Evolutionary conservation across 306 rosid species (phyloP).

Genomic region (Mimosa bimucronata): DNA sequence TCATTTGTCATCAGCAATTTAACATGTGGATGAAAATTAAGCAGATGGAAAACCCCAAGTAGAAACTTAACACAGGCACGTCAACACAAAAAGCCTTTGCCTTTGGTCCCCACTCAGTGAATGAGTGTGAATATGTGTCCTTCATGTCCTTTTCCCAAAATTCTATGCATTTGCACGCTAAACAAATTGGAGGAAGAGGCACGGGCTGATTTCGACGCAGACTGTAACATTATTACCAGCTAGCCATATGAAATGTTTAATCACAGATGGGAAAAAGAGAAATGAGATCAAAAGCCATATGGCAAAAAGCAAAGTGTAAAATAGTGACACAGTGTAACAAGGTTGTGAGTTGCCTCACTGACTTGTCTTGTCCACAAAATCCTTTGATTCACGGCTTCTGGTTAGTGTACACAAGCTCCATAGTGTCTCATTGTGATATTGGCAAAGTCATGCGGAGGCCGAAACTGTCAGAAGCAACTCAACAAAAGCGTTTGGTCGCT

Average conservation of each 20-base stretch:
- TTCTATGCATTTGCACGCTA: slow-evolving; percentile 30
- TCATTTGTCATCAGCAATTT: slow-evolving; percentile 35
- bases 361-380: slow-evolving; percentile 41
- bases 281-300: slow-evolving; percentile 16
- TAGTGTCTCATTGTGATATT: slow-evolving; percentile 10
- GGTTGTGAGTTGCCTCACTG: slow-evolving; percentile 23
- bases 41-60: slow-evolving; percentile 28
- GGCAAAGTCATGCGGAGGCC: neutral
- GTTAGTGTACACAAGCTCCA: neutral
- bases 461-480: slow-evolving; percentile 35
- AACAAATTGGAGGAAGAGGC: slow-evolving; percentile 9
- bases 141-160: slow-evolving; percentile 16
- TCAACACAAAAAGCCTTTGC: slow-evolving; percentile 13
- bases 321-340: slow-evolving; percentile 13
- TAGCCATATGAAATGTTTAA: slow-evolving; percentile 43
- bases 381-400: slow-evolving; percentile 39
- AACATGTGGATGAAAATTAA: slow-evolving; percentile 39
- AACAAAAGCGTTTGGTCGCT: neutral
- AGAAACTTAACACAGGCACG: slow-evolving; percentile 33
- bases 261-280: slow-evolving; percentile 35
- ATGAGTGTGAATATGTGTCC: neutral
- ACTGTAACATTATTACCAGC: neutral
- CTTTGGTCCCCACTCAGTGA: slow-evolving; percentile 43
- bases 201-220: neutral
- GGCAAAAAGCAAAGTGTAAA: slow-evolving; percentile 17